Evolutionary conservation across 2,329 filamentous ascomycete genomes (phyloP).

Genomic region (Trichoderma harzianum): DNA sequence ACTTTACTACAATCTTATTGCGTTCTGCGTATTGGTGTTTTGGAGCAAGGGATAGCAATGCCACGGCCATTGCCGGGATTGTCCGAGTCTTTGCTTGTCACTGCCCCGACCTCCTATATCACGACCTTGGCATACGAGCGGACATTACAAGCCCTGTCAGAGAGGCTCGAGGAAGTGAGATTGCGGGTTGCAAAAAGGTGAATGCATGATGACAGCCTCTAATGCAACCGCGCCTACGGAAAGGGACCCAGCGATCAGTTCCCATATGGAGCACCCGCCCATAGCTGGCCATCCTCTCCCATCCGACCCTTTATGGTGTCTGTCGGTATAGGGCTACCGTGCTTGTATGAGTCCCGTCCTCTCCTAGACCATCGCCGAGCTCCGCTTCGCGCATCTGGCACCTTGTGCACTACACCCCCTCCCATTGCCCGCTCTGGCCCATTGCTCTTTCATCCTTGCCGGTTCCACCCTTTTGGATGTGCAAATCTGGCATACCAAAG

Average conservation of each 20-base stretch:
- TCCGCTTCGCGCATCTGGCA: constrained; percentile 11
- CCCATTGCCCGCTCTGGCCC: background rate
- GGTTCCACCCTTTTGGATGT: constrained; percentile 14
- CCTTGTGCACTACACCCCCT: constrained; percentile 8
- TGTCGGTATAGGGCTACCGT: background rate
- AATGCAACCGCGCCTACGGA: background rate
- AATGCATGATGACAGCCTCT: background rate
- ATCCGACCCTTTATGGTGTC: background rate
- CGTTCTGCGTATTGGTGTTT: background rate
- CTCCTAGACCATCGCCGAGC: constrained; percentile 10
- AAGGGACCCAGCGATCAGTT: background rate
- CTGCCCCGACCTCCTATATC: background rate
- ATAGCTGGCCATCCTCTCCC: background rate
- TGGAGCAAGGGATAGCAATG: background rate
- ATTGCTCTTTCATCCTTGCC: constrained; percentile 13
- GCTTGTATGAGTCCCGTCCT: background rate
- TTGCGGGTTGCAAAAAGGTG: background rate
- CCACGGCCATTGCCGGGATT: background rate
- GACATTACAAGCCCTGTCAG: background rate
- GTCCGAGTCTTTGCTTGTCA: background rate
- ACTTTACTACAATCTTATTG: background rate
- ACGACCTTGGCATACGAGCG: background rate
- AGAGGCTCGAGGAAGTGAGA: background rate
- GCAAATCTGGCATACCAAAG: constrained; percentile 24
- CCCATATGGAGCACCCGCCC: background rate